Base-by-base conservation (phyloP, 2,329 filamentous ascomycete genomes). In the Fusarium neocosmosporiellum region DNA sequence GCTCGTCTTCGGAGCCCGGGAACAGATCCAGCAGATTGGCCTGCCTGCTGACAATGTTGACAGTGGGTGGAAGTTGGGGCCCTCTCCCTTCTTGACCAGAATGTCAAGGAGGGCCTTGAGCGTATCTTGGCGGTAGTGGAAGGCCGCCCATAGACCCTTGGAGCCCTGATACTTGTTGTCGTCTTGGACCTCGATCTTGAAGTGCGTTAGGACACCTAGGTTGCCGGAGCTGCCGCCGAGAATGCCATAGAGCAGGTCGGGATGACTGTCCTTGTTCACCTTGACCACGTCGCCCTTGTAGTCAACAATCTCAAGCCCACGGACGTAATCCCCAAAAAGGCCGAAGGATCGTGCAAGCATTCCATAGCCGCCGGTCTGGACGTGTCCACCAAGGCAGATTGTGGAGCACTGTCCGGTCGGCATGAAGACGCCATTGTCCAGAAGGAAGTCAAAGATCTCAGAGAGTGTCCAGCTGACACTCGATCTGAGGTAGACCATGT, bases 201-300 rank as follows among this genome's bases (percentile, higher is more conserved):
- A 77, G 88, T 84, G 89, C 1, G 85, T 83, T 5, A 91, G 84
- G 5, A 91, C 83, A 1, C 86, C 89, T 58, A 89, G 88, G 36
- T 87, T 90, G 2, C 88, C 88, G 0, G 86, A 87, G 4, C 89
- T 89, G 4, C 89, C 88, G 4, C 89, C 88, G 9, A 85, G 82
- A 4, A 90, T 81, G 2, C 88, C 89, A 83, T 87, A 91, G 79
- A 89, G 91, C 0, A 91, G 82, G 41, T 91, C 89, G 0, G 84
- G 72, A 60, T 91, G 84, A n/a, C 82, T 78, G 0, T 82, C 73
- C n/a, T 82, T 85, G 20, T 83, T 86, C 5, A 89, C 83, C 6
- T 83, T 84, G 2, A 86, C 77, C 27, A 86, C 78, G 13, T 80
- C 67, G 0, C 88, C 89, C 18, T 82, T 78, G 1, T 83, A 84